Conservation (phyloP, 371 early-diverging fungal genomes). For the Rhizomucor pusillus region DNA sequence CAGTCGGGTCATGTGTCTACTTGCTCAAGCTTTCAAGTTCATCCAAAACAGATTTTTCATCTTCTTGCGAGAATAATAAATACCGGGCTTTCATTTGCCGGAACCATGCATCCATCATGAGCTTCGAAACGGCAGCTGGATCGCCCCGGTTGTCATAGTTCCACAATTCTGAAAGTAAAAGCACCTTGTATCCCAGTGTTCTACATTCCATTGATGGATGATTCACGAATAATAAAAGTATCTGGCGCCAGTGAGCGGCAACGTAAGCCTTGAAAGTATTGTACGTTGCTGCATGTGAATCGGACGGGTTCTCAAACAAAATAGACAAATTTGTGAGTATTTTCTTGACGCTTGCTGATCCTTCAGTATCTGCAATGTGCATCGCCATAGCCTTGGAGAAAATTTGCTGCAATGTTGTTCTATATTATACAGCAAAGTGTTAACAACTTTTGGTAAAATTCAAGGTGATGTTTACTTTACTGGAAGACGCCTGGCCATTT, state of each 20-base stretch:
- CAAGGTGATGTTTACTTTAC: constrained; percentile 6
- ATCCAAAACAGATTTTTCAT: constrained; percentile 17
- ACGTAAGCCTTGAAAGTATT: constrained; percentile 32
- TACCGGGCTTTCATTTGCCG: constrained; percentile 37
- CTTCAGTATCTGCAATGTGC: constrained; percentile 39
- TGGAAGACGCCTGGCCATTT: constrained; percentile 41
- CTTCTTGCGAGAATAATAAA: constrained; percentile 13
- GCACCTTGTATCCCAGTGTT: constrained; percentile 34
- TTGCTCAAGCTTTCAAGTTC: constrained; percentile 8
- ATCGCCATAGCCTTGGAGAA: constrained; percentile 44
- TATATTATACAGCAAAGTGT: neutral
- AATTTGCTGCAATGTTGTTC: constrained; percentile 28
- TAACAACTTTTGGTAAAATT: neutral
- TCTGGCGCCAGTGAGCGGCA: constrained; percentile 35
- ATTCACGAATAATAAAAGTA: constrained; percentile 37
- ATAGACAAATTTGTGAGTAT: constrained; percentile 35
- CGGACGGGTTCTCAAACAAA: constrained; percentile 26
- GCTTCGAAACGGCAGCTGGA: constrained; percentile 14
- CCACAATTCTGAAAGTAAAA: constrained; percentile 36
- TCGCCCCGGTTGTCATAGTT: constrained; percentile 6
- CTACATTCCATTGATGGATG: constrained; percentile 45
- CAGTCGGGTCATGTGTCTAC: neutral
- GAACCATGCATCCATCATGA: constrained; percentile 43
- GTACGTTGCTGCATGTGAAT: constrained; percentile 14
- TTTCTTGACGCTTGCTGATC: constrained; percentile 34